Evolutionary conservation across 257 asterid species (phyloP).

Genomic region (Solanum infundibuliforme): DNA sequence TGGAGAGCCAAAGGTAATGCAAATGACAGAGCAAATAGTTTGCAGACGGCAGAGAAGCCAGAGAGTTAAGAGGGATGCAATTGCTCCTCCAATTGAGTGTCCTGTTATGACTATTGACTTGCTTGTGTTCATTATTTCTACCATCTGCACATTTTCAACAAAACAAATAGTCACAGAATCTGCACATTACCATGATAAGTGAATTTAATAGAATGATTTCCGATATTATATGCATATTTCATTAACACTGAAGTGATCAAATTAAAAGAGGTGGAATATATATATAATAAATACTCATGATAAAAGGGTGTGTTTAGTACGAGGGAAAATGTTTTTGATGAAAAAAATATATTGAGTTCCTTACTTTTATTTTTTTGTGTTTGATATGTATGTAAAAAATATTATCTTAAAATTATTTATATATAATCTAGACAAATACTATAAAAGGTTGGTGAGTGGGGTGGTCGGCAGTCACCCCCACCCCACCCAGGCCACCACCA

Average conservation of each 20-base stretch:
- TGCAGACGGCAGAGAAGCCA: constrained; percentile 52
- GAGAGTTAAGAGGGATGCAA: constrained; percentile 70
- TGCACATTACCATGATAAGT: neutral
- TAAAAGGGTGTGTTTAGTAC: neutral
- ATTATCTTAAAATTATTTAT: neutral
- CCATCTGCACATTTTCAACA: constrained; percentile 39
- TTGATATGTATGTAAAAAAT: too few species aligned
- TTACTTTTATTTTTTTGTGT: neutral
- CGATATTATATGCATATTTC: neutral
- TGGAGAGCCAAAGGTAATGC: constrained; percentile 76
- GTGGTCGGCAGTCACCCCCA: too few species aligned
- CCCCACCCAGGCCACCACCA: too few species aligned
- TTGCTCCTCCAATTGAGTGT: constrained; percentile 67
- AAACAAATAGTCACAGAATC: too few species aligned
- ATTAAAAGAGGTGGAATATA: neutral
- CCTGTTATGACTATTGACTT: constrained; percentile 66
- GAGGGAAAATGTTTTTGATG: neutral
- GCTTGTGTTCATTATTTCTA: constrained; percentile 38
- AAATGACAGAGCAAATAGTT: constrained; percentile 28
- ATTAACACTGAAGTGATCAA: neutral
- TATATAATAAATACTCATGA: neutral
- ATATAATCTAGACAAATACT: too few species aligned
- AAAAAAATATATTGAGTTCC: neutral
- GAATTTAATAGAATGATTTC: neutral
- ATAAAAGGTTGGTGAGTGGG: too few species aligned